Percentiles rank a stretch among this genome's conserved stretches.
These are phyloP conservation scores for Pestalotiopsis sp. DNA, from an alignment of 2,329 filamentous ascomycete genomes.

Conservation along the genomic window DNA sequence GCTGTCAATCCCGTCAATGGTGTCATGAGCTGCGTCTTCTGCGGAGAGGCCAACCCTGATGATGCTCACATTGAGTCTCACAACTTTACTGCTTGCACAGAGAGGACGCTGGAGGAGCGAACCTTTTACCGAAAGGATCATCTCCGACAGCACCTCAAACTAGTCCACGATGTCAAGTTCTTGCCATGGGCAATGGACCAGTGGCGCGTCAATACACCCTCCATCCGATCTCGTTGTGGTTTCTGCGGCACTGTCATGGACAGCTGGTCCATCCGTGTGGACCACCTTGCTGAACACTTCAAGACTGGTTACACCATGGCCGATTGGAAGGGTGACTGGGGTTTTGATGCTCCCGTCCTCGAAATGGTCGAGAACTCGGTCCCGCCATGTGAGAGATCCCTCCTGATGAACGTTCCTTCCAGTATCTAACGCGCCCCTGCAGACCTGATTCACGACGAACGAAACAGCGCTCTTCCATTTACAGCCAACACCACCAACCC, in stretches of 20 bases:
- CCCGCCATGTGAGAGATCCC: conserved; percentile 60
- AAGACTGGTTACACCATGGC: conserved; percentile 68
- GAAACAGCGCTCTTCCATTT: conserved; percentile 58
- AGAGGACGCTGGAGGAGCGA: conserved; percentile 62
- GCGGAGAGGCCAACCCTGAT: conserved; percentile 56
- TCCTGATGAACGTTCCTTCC: conserved; percentile 29
- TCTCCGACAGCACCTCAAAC: conserved; percentile 65
- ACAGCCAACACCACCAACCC: conserved; percentile 46
- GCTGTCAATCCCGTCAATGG: conserved; percentile 63
- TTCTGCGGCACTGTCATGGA: conserved; percentile 66
- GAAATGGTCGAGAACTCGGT: conserved; percentile 69
- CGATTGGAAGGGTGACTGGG: conserved; percentile 72
- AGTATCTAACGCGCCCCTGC: conserved; percentile 38
- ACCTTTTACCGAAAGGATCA: conserved; percentile 71
- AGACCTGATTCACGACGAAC: conserved; percentile 68
- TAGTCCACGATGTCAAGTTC: conserved; percentile 66
- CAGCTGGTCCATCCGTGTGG: conserved; percentile 61
- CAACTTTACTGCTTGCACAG: conserved; percentile 66
- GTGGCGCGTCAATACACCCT: conserved; percentile 63
- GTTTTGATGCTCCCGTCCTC: conserved; percentile 63
- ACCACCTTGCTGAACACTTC: conserved; percentile 70
- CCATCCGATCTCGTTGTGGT: conserved; percentile 66
- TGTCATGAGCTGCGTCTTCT: conserved; percentile 60
- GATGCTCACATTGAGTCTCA: conserved; percentile 60
- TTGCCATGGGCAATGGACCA: conserved; percentile 65